Percentiles rank a stretch among this genome's conserved stretches.
These are phyloP conservation scores for Cladobotryum protrusum DNA, from an alignment of 2,329 filamentous ascomycete species.

Conservation along the genomic window DNA sequence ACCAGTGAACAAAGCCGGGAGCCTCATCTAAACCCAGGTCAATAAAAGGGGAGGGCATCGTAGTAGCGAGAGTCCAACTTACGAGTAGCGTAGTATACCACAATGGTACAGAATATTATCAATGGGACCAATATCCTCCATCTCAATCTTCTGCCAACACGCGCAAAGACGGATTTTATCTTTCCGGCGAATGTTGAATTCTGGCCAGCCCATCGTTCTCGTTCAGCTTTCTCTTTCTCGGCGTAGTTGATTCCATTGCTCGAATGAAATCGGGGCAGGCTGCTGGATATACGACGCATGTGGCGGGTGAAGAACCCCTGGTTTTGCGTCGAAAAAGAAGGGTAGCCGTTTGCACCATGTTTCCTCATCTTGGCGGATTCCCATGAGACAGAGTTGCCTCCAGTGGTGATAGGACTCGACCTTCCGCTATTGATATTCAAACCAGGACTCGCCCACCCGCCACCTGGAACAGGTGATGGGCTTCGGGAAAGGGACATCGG, in stretches of 20 bases:
- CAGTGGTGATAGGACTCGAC: conserved; percentile 56
- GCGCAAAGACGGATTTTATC: conserved; percentile 39
- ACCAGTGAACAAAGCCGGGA: conserved; percentile 51
- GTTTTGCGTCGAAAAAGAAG: conserved; percentile 73
- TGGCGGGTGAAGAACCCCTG: conserved; percentile 84
- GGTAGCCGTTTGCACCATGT: conserved; percentile 65
- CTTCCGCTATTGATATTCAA: conserved; percentile 67
- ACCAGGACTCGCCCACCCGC: conserved; percentile 83
- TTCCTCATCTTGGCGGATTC: conserved; percentile 74
- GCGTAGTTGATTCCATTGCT: conserved; percentile 47
- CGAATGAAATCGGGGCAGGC: conserved; percentile 65
- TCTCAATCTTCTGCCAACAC: conserved; percentile 60
- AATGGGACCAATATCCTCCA: conserved; percentile 55
- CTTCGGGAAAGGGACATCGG: conserved; percentile 82
- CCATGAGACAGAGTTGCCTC: conserved; percentile 64
- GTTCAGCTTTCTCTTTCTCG: conserved; percentile 71
- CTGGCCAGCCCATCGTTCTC: conserved; percentile 43
- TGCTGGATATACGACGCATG: conserved; percentile 73
- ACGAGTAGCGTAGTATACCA: conserved; percentile 69
- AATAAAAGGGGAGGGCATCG: not conserved
- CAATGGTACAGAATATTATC: conserved; percentile 53
- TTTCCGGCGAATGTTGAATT: conserved; percentile 42
- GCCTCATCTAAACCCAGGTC: conserved; percentile 3
- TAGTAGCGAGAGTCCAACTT: conserved; percentile 34
- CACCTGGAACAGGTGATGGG: conserved; percentile 75